phyloP scores from a whole-genome alignment of 2,329 filamentous ascomycete species.

The Setomelanomma holmii region DNA sequence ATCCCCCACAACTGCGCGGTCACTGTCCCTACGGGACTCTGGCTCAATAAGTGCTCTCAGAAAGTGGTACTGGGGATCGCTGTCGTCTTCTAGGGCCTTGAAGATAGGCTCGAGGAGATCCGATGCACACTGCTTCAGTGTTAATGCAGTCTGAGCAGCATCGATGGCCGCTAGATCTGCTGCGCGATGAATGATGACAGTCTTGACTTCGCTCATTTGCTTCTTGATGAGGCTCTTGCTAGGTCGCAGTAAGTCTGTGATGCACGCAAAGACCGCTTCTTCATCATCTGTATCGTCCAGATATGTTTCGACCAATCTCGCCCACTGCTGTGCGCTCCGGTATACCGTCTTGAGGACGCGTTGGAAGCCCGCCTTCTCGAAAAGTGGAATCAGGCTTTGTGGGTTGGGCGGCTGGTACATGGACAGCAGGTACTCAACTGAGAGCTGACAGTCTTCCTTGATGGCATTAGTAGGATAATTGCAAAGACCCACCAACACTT shows the following conservation, averaged over 20 bases:
- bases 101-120: slow-evolving; percentile 73
- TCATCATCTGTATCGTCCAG: slow-evolving; percentile 85
- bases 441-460: slow-evolving; percentile 94
- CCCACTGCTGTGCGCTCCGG: slow-evolving; percentile 78
- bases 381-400: slow-evolving; percentile 74
- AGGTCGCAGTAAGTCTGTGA: slow-evolving; percentile 75
- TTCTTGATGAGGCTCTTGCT: slow-evolving; percentile 69
- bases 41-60: slow-evolving; percentile 78
- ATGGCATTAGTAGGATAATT: slow-evolving; percentile 81
- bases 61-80: slow-evolving; percentile 76
- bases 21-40: slow-evolving; percentile 23
- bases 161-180: slow-evolving; percentile 71
- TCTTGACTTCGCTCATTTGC: slow-evolving; percentile 74
- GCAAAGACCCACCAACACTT: slow-evolving; percentile 82
- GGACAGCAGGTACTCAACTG: slow-evolving; percentile 91
- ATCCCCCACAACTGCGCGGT: slow-evolving; percentile 20
- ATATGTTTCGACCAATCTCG: slow-evolving; percentile 78
- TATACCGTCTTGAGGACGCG: slow-evolving; percentile 92
- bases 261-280: slow-evolving; percentile 77
- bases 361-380: slow-evolving; percentile 83
- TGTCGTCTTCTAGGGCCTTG: slow-evolving; percentile 65
- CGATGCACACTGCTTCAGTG: slow-evolving; percentile 67
- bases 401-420: slow-evolving; percentile 90
- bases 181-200: slow-evolving; percentile 70
- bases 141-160: slow-evolving; percentile 68